A percentile compares a stretch with the other conserved stretches of the same genome.
Conservation (phyloP, 2,329 filamentous ascomycete species). For the Dichotomopilus funicola region DNA sequence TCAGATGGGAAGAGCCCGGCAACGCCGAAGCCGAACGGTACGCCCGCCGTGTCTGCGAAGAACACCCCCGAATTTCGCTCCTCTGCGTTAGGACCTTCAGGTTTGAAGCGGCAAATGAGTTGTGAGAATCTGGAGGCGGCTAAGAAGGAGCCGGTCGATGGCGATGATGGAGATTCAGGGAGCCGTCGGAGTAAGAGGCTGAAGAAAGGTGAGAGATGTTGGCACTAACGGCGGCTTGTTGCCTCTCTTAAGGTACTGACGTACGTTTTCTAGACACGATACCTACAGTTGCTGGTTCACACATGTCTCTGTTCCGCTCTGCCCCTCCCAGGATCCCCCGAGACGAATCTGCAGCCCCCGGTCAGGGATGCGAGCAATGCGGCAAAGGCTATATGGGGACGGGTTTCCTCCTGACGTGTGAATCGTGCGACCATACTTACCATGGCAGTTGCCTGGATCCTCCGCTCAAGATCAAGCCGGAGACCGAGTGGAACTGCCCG, state of each 20-base stretch:
- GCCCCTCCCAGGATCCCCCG: conserved; percentile 61
- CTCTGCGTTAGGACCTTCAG: conserved; percentile 46
- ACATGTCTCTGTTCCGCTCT: conserved; percentile 91
- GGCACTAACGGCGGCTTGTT: not conserved
- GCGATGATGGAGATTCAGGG: conserved; percentile 56
- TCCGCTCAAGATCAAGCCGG: conserved; percentile 67
- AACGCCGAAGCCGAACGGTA: conserved; percentile 55
- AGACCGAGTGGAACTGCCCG: conserved; percentile 92
- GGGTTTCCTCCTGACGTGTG: conserved; percentile 69
- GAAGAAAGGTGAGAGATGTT: conserved; percentile 64
- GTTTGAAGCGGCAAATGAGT: conserved; percentile 72
- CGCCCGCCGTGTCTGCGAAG: conserved; percentile 56
- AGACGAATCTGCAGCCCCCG: conserved; percentile 42
- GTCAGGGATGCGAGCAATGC: conserved; percentile 78
- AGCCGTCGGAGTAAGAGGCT: conserved; percentile 86
- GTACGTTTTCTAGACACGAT: conserved; percentile 44
- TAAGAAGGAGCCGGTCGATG: conserved; percentile 43
- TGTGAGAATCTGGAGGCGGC: conserved; percentile 45
- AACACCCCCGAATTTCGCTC: conserved; percentile 59
- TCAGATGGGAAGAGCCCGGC: conserved; percentile 51
- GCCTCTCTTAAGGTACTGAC: conserved; percentile 29
- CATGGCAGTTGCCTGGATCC: conserved; percentile 88
- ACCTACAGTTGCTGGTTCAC: conserved; percentile 87
- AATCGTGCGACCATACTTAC: conserved; percentile 83
- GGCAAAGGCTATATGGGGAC: conserved; percentile 65